Conservation (phyloP, 352 stramenopile species). For the Plasmopara halstedii region DNA sequence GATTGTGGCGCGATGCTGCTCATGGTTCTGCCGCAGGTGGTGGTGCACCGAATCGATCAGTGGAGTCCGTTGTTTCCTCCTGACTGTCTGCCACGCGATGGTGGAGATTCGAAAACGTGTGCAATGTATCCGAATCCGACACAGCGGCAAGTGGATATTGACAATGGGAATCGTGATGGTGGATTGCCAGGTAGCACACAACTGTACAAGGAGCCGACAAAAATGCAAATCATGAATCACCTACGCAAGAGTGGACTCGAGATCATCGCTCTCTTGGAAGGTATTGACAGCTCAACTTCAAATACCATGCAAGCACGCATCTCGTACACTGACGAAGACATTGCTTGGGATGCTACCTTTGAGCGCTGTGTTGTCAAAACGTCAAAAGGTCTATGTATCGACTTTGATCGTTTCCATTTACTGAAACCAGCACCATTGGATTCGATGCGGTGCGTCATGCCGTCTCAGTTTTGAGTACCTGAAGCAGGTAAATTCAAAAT, state of each 20-base stretch:
- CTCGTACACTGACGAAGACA: slow-evolving; percentile 75
- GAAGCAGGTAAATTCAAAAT: background rate
- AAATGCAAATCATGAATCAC: slow-evolving; percentile 64
- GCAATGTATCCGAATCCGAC: slow-evolving; percentile 65
- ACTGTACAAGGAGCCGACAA: slow-evolving; percentile 58
- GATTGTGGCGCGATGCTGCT: slow-evolving; percentile 73
- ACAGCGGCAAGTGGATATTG: slow-evolving; percentile 66
- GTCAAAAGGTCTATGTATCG: slow-evolving; percentile 43
- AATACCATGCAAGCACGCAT: slow-evolving; percentile 84
- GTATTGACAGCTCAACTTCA: slow-evolving; percentile 77
- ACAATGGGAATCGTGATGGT: slow-evolving; percentile 80
- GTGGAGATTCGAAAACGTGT: slow-evolving; percentile 42
- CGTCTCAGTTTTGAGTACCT: slow-evolving; percentile 26
- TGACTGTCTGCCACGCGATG: slow-evolving; percentile 49
- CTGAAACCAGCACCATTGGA: slow-evolving; percentile 60
- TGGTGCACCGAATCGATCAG: slow-evolving; percentile 81
- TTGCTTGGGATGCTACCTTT: slow-evolving; percentile 76
- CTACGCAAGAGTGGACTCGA: slow-evolving; percentile 62
- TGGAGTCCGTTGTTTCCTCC: slow-evolving; percentile 79
- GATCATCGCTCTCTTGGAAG: slow-evolving; percentile 75
- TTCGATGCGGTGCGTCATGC: slow-evolving; percentile 30
- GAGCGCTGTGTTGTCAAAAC: slow-evolving; percentile 66
- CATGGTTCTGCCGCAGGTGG: slow-evolving; percentile 72
- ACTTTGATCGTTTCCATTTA: slow-evolving; percentile 81
- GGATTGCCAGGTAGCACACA: slow-evolving; percentile 10